Conservation (phyloP, 306 rosid species). For the Dryas alaskensis region DNA sequence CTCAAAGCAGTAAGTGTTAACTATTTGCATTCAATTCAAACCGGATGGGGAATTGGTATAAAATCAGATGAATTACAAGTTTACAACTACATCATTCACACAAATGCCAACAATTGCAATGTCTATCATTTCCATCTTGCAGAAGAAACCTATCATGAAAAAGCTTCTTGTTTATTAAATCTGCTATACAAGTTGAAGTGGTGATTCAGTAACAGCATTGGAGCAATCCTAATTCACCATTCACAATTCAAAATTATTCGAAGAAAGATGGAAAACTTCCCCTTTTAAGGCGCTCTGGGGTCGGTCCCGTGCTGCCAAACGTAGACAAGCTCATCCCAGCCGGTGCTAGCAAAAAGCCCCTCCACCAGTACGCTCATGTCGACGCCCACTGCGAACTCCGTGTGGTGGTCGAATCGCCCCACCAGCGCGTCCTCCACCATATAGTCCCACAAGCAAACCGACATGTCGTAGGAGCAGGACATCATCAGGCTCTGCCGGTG, state of each 20-base stretch:
- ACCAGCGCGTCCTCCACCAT: slow-evolving; percentile 85
- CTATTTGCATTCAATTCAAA: not conserved
- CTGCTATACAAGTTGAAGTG: slow-evolving; percentile 7
- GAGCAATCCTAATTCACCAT: slow-evolving; percentile 2
- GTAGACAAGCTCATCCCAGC: slow-evolving; percentile 92
- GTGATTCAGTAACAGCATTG: not conserved
- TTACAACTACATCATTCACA: no score
- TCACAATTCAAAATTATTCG: not conserved
- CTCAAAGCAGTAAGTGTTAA: not conserved
- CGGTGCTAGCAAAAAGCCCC: slow-evolving; percentile 86
- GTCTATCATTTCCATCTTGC: not conserved
- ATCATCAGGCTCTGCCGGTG: slow-evolving; percentile 59
- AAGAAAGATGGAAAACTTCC: slow-evolving; percentile 10
- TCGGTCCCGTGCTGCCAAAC: slow-evolving; percentile 96
- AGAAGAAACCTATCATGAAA: not conserved
- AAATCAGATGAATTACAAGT: not conserved
- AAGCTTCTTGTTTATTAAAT: slow-evolving; percentile 3
- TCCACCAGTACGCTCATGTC: slow-evolving; percentile 93
- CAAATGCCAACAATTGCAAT: not conserved
- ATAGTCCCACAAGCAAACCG: slow-evolving; percentile 86
- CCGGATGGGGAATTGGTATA: not conserved
- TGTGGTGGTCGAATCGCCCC: slow-evolving; percentile 82
- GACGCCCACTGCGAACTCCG: slow-evolving; percentile 87
- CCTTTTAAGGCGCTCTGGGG: slow-evolving; percentile 68
- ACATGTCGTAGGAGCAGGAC: slow-evolving; percentile 90